Base-by-base conservation (phyloP, 306 rosid genomes). In the Citrullus colocynthis region DNA sequence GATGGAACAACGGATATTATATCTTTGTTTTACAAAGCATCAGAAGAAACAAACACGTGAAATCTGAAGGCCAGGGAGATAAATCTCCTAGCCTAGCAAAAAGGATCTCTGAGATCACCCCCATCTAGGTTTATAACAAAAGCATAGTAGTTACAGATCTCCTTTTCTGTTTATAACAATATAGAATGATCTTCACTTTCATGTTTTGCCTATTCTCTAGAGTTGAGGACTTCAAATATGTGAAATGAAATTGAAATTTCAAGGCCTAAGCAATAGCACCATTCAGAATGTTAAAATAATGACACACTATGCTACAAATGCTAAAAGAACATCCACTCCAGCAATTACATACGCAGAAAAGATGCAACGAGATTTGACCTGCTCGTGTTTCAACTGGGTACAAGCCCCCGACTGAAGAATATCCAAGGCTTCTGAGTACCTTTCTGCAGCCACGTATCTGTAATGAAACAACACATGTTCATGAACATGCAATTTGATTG, bases 381-480 rank as follows among this genome's bases (percentile, higher is more conserved):
- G 99, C 65, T 81, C 91, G 56, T 83, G 85, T 73, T 88, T 82
- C 85, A 96, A 72, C 57, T 96, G 99, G 74, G 84, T 74, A 92
- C 97, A 89, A 48, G 97, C 93, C 74, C 99, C 99, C 1, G 97
- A 87, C 73, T 92, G 89, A 78, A 92, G 88, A 78, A 96, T 81
- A 85, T 91, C 98, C 87, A 91, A 82, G 61, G 97, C 98, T 79
- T 96, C 99, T 32, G 89, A 57, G 82, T 74, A 85, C 88, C 93
- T 91, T 83, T 92, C 82, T 66, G 90, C 92, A 79, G 91, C 74
- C 18, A 84, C 86, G 79, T 96, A 96, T 85, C 99, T 92, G 93
- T 81, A 84, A 80, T 49, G 83, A 83, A 82, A 74, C 60, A 57
- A 80, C 64, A 80, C 8, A 28, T 70, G 45, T 52, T 89, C 75